phyloP scores from a whole-genome alignment of 805 yeast genomes.

The Suhomyces sp. region DNA sequence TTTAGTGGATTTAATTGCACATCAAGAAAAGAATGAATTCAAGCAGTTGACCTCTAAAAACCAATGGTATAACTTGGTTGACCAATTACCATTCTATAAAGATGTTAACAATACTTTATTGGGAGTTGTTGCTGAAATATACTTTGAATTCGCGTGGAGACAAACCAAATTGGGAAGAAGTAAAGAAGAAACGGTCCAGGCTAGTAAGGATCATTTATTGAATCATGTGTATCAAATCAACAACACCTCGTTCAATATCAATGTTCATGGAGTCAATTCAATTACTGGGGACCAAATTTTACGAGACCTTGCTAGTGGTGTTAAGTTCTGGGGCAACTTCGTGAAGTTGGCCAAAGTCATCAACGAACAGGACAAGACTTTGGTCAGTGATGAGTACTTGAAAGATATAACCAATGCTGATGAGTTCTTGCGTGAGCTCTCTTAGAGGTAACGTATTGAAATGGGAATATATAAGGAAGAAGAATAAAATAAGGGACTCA shows the following conservation, averaged over 20 bases:
- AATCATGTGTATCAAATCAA: constrained; percentile 37
- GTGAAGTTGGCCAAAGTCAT: constrained; percentile 24
- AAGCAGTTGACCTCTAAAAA: constrained; percentile 44
- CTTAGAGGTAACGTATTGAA: neutral
- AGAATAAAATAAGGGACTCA: no score
- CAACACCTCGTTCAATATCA: constrained; percentile 39
- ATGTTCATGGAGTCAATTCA: constrained; percentile 42
- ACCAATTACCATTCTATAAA: constrained; percentile 59
- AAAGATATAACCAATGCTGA: constrained; percentile 28
- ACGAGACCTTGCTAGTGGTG: constrained; percentile 31
- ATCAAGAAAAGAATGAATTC: constrained; percentile 45
- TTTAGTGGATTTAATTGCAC: constrained; percentile 49
- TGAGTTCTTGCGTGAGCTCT: constrained; percentile 28
- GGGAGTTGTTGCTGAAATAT: constrained; percentile 59
- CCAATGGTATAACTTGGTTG: constrained; percentile 60
- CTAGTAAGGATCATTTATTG: constrained; percentile 33
- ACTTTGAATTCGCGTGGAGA: constrained; percentile 44
- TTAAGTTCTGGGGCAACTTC: constrained; percentile 37
- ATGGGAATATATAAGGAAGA: neutral
- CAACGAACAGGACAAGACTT: constrained; percentile 24
- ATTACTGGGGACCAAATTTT: constrained; percentile 32
- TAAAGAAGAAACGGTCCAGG: constrained; percentile 26
- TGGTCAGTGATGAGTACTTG: constrained; percentile 25
- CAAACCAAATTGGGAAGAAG: constrained; percentile 23
- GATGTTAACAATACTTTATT: constrained; percentile 59